phyloP scores from a whole-genome alignment of 768 basidiomycete genomes.

The Lentinus brumalis region DNA sequence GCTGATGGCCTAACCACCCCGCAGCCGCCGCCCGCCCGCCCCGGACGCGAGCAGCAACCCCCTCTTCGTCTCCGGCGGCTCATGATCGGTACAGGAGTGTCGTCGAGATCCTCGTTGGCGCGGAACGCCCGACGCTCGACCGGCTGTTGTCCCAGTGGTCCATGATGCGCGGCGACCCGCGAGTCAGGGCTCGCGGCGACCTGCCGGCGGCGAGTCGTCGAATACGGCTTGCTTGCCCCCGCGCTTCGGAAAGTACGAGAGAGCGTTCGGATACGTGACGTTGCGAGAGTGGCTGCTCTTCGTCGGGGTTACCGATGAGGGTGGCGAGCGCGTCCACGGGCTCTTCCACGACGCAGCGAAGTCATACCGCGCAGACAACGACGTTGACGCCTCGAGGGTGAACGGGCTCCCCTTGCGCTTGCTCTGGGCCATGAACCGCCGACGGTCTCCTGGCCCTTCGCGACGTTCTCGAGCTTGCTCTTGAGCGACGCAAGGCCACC shows the following conservation, averaged over 20 bases:
- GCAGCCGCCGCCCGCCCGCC: no score
- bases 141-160: constrained; percentile 29
- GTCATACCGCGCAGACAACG: constrained; percentile 60
- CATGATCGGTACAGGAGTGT: constrained; percentile 24
- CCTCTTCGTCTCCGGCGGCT: constrained; percentile 34
- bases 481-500: constrained; percentile 62
- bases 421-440: constrained; percentile 28
- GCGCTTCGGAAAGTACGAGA: constrained; percentile 25
- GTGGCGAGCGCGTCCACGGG: constrained; percentile 42
- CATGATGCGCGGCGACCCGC: constrained; percentile 57
- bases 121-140: constrained; percentile 1
- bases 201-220: constrained; percentile 11
- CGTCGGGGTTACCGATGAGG: constrained; percentile 7
- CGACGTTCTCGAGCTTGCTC: constrained; percentile 68
- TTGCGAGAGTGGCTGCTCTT: constrained; percentile 38
- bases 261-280: constrained; percentile 47
- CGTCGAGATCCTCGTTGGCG: constrained; percentile 20
- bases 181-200: constrained; percentile 10
- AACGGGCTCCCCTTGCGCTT: constrained; percentile 22
- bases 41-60: no score
- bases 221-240: neutral
- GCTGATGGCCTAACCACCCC: no score
- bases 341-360: constrained; percentile 52
- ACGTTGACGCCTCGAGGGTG: constrained; percentile 32
- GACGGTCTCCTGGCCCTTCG: constrained; percentile 34